phyloP scores from a whole-genome alignment of 1,139 yeast species.

The Arxiozyma bovina region DNA sequence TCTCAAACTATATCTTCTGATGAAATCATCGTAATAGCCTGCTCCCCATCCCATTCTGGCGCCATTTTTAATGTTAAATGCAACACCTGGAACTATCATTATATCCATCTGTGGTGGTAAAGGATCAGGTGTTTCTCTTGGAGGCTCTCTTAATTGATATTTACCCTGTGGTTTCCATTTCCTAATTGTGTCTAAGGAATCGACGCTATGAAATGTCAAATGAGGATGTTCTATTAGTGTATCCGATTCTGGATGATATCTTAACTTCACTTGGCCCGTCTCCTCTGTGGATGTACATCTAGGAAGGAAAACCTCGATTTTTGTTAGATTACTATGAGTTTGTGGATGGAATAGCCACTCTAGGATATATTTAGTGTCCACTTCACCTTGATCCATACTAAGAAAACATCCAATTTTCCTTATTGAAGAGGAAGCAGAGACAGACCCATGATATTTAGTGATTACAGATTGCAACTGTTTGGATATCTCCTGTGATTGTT shows the following conservation, averaged over 20 bases:
- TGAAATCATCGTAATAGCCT: constrained; percentile 81
- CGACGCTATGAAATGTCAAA: constrained; percentile 50
- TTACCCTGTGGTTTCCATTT: constrained; percentile 57
- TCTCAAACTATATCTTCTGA: constrained; percentile 39
- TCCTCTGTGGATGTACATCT: constrained; percentile 24
- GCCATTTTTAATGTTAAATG: constrained; percentile 45
- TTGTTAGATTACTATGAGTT: constrained; percentile 3
- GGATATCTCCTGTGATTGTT: constrained; percentile 13
- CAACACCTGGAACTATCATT: constrained; percentile 79
- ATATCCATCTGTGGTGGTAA: constrained; percentile 44
- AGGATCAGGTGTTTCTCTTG: constrained; percentile 21
- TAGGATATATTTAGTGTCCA: constrained; percentile 20
- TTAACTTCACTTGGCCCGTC: constrained; percentile 20
- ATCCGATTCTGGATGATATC: constrained; percentile 9
- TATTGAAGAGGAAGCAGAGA: background rate
- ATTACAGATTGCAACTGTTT: constrained; percentile 4
- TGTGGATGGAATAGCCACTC: constrained; percentile 12
- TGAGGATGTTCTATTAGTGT: constrained; percentile 32
- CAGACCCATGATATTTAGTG: background rate
- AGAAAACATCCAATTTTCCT: constrained; percentile 24
- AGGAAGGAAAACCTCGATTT: constrained; percentile 21
- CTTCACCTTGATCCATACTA: constrained; percentile 29
- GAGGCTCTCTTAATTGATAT: constrained; percentile 63
- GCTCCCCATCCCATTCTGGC: constrained; percentile 84
- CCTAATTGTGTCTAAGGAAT: constrained; percentile 36